Base-by-base conservation (phyloP, 2,329 filamentous ascomycete genomes). In the Xylariaceae sp. region DNA sequence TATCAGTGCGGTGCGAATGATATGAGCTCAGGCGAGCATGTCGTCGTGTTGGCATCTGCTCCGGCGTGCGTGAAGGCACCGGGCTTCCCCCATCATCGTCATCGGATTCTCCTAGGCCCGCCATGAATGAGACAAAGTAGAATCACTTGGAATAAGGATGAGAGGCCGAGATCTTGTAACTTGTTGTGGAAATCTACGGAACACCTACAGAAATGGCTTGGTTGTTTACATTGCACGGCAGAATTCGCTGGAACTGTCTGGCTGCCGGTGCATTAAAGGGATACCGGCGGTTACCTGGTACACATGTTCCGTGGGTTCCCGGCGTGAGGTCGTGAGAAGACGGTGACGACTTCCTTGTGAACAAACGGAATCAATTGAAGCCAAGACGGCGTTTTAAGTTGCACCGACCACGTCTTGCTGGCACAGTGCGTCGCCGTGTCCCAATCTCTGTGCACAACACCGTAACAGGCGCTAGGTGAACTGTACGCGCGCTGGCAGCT, bases 41-140 rank as follows among this genome's bases (percentile, higher is more conserved):
- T 49, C 15, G 10, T 42, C 15, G 57, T 45, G 18, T 42, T 52
- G 13, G 56, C 23, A 30, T 30, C 23, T 30, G 23, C 35, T 62
- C 60, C 51, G 67, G 67, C 51, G 67, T 67, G 56, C 59, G 63
- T 57, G 64, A 59, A 55, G 63, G 60, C 57, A 58, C 56, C 56
- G 61, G 55, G 52, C 53, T 53, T 44, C 23, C 23, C 5, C 62
- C 60, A 57, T 64, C 58, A 51, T 69, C 67, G 51, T 62, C 51
- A 58, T 67, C 66, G 45, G 67, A 62, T 15, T 66, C 64, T 42
- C 63, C 63, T 17, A n/a, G 6, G 49, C 23, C 23, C 52, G 56
- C 62, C 52, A 51, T 57, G 52, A 30, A 42, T 23, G 50, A 45
- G 18, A 30, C 13, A 30, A 15, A 23, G 18, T n/a, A 35, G 17